Evolutionary conservation across 768 basidiomycete species (phyloP).

Genomic region (Leccinum longicurvipes): DNA sequence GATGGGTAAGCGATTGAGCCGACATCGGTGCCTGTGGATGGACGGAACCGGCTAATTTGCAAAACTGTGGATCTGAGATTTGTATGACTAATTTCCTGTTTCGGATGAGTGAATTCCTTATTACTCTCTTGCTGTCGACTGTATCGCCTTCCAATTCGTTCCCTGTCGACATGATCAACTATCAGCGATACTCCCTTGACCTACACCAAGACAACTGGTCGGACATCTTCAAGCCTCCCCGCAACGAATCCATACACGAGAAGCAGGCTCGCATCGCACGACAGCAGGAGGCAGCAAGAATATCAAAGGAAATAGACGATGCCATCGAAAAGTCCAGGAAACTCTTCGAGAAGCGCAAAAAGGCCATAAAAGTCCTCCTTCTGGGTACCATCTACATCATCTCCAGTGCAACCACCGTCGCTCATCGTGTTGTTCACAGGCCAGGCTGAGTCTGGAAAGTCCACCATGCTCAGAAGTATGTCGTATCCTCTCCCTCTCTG

Average conservation of each 20-base stretch:
- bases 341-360: slow-evolving; percentile 22
- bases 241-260: slow-evolving; percentile 8
- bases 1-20: neutral
- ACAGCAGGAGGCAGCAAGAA: slow-evolving; percentile 22
- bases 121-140: neutral
- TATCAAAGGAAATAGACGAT: slow-evolving; percentile 30
- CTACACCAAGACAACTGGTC: slow-evolving; percentile 23
- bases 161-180: neutral
- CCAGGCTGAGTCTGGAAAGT: slow-evolving; percentile 32
- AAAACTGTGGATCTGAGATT: neutral
- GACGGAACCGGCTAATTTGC: neutral
- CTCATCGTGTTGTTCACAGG: slow-evolving; percentile 9
- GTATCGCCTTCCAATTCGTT: neutral
- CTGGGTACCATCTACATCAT: slow-evolving; percentile 14
- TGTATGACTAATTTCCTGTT: neutral
- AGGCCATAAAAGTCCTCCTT: slow-evolving; percentile 27
- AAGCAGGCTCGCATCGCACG: slow-evolving; percentile 4
- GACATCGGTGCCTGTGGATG: neutral
- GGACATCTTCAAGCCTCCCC: slow-evolving; percentile 17
- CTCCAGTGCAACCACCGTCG: fast-evolving
- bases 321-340: slow-evolving; percentile 25
- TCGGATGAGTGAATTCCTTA: neutral
- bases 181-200: neutral
- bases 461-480: slow-evolving; percentile 30
- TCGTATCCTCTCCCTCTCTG: neutral